Conservation (phyloP, 176 grass and related monocot species). For the Chloris gayana region DNA sequence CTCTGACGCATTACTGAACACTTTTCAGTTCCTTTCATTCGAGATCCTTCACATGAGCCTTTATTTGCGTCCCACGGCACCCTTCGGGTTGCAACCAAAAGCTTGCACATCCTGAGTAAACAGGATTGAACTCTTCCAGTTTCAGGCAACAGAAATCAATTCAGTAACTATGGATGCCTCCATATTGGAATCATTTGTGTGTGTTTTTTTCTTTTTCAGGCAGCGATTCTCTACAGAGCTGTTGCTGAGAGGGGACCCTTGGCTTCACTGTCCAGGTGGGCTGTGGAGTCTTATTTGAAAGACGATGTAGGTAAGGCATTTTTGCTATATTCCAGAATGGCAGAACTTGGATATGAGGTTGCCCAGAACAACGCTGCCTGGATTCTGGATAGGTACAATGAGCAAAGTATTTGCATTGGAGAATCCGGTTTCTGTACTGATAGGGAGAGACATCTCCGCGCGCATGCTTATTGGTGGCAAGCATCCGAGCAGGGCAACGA, state of each 20-base stretch:
- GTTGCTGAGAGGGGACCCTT: constrained; percentile 96
- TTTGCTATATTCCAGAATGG: constrained; percentile 97
- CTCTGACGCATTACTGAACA: too few relatives aligned
- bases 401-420: constrained; percentile 92
- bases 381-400: constrained; percentile 94
- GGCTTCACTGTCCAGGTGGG: constrained; percentile 93
- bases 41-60: too few relatives aligned
- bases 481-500: constrained; percentile 99
- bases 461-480: constrained; percentile 97
- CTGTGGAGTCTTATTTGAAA: constrained; percentile 95
- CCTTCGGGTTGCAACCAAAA: too few relatives aligned
- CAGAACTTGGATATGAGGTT: constrained; percentile 96
- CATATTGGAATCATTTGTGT: neutral
- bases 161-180: neutral
- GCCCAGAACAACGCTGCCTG: constrained; percentile 98
- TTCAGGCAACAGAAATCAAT: neutral
- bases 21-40: too few relatives aligned
- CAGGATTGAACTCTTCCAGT: too few relatives aligned
- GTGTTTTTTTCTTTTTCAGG: constrained; percentile 50
- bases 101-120: neutral
- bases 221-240: constrained; percentile 84
- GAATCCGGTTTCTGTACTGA: constrained; percentile 90
- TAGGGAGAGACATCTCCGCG: constrained; percentile 82
- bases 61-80: too few relatives aligned
- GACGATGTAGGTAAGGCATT: constrained; percentile 94